phyloP scores from a whole-genome alignment of 352 stramenopile species.

The Phytophthora crassamura region DNA sequence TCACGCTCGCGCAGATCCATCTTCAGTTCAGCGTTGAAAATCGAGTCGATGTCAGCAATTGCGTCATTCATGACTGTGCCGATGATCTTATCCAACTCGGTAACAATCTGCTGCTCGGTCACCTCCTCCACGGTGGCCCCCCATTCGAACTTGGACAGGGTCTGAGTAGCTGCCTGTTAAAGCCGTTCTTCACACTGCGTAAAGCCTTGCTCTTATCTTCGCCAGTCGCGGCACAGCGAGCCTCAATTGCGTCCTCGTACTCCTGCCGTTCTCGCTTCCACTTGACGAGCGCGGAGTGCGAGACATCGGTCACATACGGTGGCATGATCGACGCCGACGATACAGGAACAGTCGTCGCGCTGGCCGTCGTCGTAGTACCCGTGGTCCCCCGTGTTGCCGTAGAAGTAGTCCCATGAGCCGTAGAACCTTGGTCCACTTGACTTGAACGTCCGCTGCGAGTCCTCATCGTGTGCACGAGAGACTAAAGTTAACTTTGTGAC shows the following conservation, averaged over 20 bases:
- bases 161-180: conserved; percentile 26
- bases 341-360: background rate
- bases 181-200: conserved; percentile 20
- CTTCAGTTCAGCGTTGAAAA: conserved; percentile 11
- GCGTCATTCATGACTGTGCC: conserved; percentile 29
- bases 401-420: background rate
- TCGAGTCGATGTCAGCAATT: no score
- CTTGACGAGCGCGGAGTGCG: no score
- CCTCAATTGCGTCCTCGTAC: no score
- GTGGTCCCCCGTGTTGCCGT: background rate
- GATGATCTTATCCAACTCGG: conserved; percentile 27
- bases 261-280: no score
- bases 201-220: conserved; percentile 24
- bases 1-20: conserved; percentile 29
- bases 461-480: no score
- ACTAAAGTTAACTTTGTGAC: no score
- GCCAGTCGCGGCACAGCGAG: no score
- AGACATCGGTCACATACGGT: no score
- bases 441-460: background rate
- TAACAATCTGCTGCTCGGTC: conserved; percentile 8
- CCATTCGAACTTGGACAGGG: conserved; percentile 32
- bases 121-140: conserved; percentile 21
- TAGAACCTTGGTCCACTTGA: background rate
- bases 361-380: background rate
- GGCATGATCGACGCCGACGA: conserved; percentile 11